Base-by-base conservation (phyloP, 768 basidiomycete species). In the Amylocystis lapponica region DNA sequence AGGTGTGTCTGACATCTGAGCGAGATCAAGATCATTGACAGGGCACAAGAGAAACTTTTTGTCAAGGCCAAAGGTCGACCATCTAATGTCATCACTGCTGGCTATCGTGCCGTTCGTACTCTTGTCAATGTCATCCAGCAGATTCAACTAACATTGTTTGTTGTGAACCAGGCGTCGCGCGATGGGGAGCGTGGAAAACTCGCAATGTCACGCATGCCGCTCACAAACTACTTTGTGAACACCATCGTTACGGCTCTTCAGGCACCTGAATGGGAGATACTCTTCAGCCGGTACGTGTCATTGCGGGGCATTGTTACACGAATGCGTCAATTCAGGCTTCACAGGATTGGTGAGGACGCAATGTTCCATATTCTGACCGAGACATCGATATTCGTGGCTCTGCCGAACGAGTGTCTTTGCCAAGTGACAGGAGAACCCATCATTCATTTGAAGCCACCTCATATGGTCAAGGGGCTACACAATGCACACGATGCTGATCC, bases 381-480 rank as follows among this genome's bases (percentile, higher is more conserved):
- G 43, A 81, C 83, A 0, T 84, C 79, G 9, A 48, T 94, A 14
- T 97, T 92, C 58, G 56, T 85, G 13, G 68, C 84, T 2, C 63
- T 96, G 17, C 85, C 86, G 0, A 95, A 96, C 55, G 80, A 78
- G 16, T 94, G 90, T 56, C 74, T 83, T 27, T 86, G 86, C 48
- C 94, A 98, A 61, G 59, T 96, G 45, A 78, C 83, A 0, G 94
- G 94, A 4, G 68, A 70, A 27, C 82, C 86, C 0, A 59, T 95
- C 19, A 66, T 79, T 20, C 70, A 73, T 27, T 50, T 66, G 1
- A 64, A 62, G 12, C 50, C 54, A 12, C 42, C 49, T 22, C 35
- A 25, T 3, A 14, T 37, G 9, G 17, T 36, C 4, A 23, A 16
- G 13, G 25, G 35, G 12, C 2, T 29, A 16, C 30, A n/a, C n/a